A percentile compares a stretch with the other conserved stretches of the same genome.
Conservation (phyloP, 2,329 filamentous ascomycete species). For the Dryadomyces quercivorus region DNA sequence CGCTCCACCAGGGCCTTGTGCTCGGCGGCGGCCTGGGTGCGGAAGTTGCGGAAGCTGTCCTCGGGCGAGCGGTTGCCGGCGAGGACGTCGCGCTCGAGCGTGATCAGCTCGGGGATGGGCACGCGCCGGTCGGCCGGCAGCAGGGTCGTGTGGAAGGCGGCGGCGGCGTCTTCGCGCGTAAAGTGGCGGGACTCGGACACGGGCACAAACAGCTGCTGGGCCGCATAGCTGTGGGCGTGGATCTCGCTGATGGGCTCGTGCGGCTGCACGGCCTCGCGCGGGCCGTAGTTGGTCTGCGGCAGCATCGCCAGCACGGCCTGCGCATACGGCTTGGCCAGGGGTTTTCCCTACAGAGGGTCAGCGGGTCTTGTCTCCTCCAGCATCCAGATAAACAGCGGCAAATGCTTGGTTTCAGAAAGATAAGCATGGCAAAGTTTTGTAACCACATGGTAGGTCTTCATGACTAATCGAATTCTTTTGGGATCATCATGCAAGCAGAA, state of each 20-base stretch:
- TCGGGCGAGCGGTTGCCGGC: slow-evolving; percentile 19
- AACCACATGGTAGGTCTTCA: slow-evolving; percentile 91
- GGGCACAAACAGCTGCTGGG: slow-evolving; percentile 53
- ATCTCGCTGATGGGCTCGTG: slow-evolving; percentile 55
- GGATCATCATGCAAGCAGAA: slow-evolving; percentile 36
- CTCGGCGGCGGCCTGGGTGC: slow-evolving; percentile 21
- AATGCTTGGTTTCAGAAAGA: slow-evolving; percentile 48
- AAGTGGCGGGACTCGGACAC: slow-evolving; percentile 51
- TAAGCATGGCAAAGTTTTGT: slow-evolving; percentile 42
- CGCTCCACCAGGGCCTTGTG: slow-evolving; percentile 5
- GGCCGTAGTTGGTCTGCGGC: slow-evolving; percentile 51
- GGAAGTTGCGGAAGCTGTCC: slow-evolving; percentile 9
- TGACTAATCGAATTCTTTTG: slow-evolving; percentile 96
- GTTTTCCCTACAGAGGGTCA: slow-evolving; percentile 49
- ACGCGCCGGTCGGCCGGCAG: slow-evolving; percentile 49
- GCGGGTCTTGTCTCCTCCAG: neutral
- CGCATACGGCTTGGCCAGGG: slow-evolving; percentile 63
- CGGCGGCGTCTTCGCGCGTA: slow-evolving; percentile 52
- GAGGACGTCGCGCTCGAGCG: slow-evolving; percentile 36
- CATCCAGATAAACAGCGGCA: slow-evolving; percentile 3
- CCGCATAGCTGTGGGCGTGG: slow-evolving; percentile 47
- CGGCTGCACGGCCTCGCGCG: slow-evolving; percentile 29
- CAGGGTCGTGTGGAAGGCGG: slow-evolving; percentile 48
- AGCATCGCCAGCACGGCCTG: slow-evolving; percentile 70
- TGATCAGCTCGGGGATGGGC: slow-evolving; percentile 49